Conservation (phyloP, 352 stramenopile species). For the Phytophthora colocasiae region DNA sequence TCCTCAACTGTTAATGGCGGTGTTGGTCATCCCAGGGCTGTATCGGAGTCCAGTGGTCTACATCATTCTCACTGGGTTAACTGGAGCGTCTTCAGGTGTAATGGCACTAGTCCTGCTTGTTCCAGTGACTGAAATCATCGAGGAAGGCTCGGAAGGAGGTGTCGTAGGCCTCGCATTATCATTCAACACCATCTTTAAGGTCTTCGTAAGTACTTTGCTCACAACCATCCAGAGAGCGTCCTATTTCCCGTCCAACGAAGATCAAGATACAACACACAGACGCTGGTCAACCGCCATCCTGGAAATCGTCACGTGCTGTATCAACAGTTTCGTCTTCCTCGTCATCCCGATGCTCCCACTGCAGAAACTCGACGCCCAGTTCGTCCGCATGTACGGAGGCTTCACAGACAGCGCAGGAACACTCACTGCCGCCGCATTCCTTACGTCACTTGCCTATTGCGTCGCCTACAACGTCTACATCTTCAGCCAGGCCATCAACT, state of each 20-base stretch:
- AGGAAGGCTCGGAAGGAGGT: conserved; percentile 63
- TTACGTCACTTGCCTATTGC: conserved; percentile 53
- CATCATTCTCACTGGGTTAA: conserved; percentile 32
- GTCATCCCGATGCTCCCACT: conserved; percentile 49
- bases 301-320: conserved; percentile 38
- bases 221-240: conserved; percentile 43
- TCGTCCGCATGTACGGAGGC: conserved; percentile 71
- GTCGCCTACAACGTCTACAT: conserved; percentile 57
- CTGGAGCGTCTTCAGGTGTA: conserved; percentile 37
- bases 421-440: conserved; percentile 42
- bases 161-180: conserved; percentile 60
- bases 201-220: conserved; percentile 55
- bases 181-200: conserved; percentile 59
- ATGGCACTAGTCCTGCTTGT: conserved; percentile 49
- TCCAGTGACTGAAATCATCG: conserved; percentile 66
- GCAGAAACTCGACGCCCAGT: conserved; percentile 70
- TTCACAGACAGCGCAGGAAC: conserved; percentile 56
- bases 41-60: conserved; percentile 38
- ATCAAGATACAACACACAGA: conserved; percentile 25
- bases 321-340: conserved; percentile 47
- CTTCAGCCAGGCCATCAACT: conserved; percentile 43
- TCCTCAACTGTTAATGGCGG: conserved; percentile 33
- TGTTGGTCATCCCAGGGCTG: conserved; percentile 34
- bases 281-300: conserved; percentile 45
- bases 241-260: conserved; percentile 37